Evolutionary conservation across 1,139 yeast species (phyloP).

Genomic region (Kluyveromyces sp.): DNA sequence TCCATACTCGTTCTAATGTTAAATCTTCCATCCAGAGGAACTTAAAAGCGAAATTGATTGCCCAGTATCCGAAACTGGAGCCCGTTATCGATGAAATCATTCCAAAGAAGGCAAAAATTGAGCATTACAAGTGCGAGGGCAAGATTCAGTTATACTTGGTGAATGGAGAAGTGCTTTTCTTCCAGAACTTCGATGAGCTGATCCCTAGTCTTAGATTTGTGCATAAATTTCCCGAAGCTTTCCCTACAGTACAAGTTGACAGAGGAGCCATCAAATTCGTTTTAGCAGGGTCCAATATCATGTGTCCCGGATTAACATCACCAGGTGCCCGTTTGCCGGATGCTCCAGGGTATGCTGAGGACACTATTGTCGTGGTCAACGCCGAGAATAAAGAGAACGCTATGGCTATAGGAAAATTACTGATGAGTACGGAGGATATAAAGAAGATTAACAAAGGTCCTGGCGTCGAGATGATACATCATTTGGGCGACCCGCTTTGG

Average conservation of each 20-base stretch:
- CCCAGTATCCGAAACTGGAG: conserved; percentile 67
- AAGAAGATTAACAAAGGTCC: conserved; percentile 78
- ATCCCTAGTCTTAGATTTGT: conserved; percentile 72
- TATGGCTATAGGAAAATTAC: conserved; percentile 77
- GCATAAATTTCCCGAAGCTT: conserved; percentile 74
- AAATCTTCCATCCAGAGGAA: conserved; percentile 90
- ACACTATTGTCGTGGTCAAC: conserved; percentile 66
- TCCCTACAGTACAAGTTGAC: conserved; percentile 86
- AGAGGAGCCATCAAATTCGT: conserved; percentile 96
- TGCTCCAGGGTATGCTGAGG: conserved; percentile 51
- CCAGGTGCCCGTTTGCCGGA: conserved; percentile 84
- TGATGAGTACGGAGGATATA: conserved; percentile 88
- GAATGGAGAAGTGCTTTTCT: conserved; percentile 67
- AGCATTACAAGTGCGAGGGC: conserved; percentile 82
- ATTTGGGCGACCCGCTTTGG: conserved; percentile 91
- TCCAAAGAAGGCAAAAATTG: conserved; percentile 87
- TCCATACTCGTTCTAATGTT: conserved; percentile 84
- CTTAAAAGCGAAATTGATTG: conserved; percentile 62
- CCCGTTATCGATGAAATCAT: conserved; percentile 70
- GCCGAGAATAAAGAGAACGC: conserved; percentile 95
- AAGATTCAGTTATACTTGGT: conserved; percentile 72
- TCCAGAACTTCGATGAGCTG: conserved; percentile 79
- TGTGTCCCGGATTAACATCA: conserved; percentile 96
- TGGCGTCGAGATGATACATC: conserved; percentile 80
- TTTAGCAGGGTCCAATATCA: conserved; percentile 87